These are phyloP conservation scores for Ulvella scutata DNA, from an alignment of 139 green algal species.

Conservation along the genomic window DNA sequence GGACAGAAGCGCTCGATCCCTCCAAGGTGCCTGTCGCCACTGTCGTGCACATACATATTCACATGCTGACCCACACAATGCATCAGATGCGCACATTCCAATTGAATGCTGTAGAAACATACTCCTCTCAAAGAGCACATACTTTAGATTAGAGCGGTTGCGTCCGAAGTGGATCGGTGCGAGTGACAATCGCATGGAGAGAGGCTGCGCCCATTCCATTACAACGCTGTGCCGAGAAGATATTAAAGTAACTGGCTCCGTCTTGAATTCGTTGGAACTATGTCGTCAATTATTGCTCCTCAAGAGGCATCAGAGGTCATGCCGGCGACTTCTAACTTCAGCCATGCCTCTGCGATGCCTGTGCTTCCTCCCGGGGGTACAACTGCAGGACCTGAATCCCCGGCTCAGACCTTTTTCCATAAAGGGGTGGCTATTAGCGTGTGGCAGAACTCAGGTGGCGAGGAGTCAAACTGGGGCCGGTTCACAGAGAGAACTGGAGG, in stretches of 20 bases:
- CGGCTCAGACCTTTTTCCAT: too few relatives aligned
- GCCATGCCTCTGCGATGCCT: too few relatives aligned
- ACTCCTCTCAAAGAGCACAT: background rate
- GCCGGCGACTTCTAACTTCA: too few relatives aligned
- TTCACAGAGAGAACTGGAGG: constrained; percentile 17
- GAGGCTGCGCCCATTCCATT: background rate
- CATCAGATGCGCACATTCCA: background rate
- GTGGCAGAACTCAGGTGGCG: constrained; percentile 35
- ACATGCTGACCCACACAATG: background rate
- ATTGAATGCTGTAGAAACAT: background rate
- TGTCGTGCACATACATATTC: too few relatives aligned
- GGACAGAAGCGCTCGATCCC: background rate
- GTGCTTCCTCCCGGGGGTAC: too few relatives aligned
- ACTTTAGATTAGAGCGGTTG: background rate
- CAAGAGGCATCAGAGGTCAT: too few relatives aligned
- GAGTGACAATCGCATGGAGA: background rate
- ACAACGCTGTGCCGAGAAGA: too few relatives aligned
- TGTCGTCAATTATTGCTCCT: too few relatives aligned
- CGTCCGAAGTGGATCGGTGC: background rate
- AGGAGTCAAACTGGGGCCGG: constrained; percentile 31
- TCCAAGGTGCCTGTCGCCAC: background rate
- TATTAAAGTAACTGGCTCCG: too few relatives aligned
- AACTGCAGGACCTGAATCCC: too few relatives aligned
- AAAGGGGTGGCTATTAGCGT: constrained; percentile 21
- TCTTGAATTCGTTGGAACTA: too few relatives aligned